phyloP scores from a whole-genome alignment of 2,329 filamentous ascomycete genomes.

The Botrytis aclada region DNA sequence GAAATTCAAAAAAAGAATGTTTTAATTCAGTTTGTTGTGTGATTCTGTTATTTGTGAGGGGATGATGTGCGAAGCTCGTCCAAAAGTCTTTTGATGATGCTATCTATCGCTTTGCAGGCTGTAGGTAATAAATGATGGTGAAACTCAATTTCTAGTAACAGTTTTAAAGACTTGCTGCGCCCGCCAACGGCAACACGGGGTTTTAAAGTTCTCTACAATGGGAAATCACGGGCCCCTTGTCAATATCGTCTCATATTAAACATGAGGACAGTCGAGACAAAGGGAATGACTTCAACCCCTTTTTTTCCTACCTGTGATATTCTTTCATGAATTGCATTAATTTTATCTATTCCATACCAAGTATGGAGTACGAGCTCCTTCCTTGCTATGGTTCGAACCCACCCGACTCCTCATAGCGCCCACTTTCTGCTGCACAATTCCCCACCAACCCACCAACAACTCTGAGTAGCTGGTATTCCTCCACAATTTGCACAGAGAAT shows the following conservation, averaged over 20 bases:
- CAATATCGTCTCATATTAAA: constrained; percentile 5
- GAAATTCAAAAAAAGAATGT: constrained; percentile 18
- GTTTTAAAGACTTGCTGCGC: not conserved
- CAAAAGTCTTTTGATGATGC: constrained; percentile 3
- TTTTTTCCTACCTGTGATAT: not conserved
- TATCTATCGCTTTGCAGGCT: constrained; percentile 1
- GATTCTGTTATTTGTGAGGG: not conserved
- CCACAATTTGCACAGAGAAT: not conserved
- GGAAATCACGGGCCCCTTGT: not conserved
- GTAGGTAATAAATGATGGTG: not conserved
- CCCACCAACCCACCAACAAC: not conserved
- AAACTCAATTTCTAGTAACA: constrained; percentile 13
- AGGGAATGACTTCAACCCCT: not conserved
- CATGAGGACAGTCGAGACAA: not conserved
- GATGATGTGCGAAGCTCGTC: constrained; percentile 1
- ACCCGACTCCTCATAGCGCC: not conserved
- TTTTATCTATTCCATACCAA: not conserved
- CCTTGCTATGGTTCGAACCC: not conserved
- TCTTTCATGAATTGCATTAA: constrained; percentile 3
- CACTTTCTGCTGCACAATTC: constrained; percentile 5
- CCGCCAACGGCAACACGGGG: not conserved
- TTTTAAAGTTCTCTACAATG: constrained; percentile 3
- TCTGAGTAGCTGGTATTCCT: not conserved
- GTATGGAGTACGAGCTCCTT: not conserved
- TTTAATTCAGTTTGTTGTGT: not conserved